Evolutionary conservation across 179 eudicot species (phyloP).

Genomic region (Gypsophila paniculata): DNA sequence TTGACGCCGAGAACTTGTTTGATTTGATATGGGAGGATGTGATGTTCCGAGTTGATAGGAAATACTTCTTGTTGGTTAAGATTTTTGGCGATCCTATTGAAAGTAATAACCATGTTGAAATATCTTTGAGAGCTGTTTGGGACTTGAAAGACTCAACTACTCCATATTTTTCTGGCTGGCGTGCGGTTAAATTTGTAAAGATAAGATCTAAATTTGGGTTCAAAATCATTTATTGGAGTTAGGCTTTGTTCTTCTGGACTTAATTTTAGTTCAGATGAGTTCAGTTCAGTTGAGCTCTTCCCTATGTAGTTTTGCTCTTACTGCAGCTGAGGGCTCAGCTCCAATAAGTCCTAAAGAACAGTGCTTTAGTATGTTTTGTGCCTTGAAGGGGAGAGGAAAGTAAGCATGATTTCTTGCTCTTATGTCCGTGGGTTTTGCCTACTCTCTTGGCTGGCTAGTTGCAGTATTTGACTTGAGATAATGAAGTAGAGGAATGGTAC

Average conservation of each 20-base stretch:
- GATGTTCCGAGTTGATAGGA: not conserved
- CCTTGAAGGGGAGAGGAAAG: conserved; percentile 1
- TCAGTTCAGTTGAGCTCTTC: no score
- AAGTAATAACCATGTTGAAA: not conserved
- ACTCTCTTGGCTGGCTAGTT: not conserved
- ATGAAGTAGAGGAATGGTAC: not conserved
- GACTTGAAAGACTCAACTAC: not conserved
- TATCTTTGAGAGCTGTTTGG: not conserved
- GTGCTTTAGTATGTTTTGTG: not conserved
- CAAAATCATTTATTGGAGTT: no score
- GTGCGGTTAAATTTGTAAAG: not conserved
- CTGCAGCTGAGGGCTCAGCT: no score
- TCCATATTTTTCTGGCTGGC: not conserved
- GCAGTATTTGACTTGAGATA: conserved; percentile 1
- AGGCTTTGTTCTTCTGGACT: no score
- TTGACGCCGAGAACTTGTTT: not conserved
- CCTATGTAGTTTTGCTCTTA: no score
- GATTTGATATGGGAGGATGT: conserved; percentile 1
- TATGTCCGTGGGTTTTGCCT: not conserved
- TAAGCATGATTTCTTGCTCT: conserved; percentile 7
- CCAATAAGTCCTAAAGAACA: not conserved
- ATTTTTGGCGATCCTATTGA: not conserved
- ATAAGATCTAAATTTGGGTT: not conserved
- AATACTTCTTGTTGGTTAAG: not conserved
- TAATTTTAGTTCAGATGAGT: no score